Evolutionary conservation across 202 grass and related monocot genomes (phyloP).

Genomic region (Saccharum hybrid): DNA sequence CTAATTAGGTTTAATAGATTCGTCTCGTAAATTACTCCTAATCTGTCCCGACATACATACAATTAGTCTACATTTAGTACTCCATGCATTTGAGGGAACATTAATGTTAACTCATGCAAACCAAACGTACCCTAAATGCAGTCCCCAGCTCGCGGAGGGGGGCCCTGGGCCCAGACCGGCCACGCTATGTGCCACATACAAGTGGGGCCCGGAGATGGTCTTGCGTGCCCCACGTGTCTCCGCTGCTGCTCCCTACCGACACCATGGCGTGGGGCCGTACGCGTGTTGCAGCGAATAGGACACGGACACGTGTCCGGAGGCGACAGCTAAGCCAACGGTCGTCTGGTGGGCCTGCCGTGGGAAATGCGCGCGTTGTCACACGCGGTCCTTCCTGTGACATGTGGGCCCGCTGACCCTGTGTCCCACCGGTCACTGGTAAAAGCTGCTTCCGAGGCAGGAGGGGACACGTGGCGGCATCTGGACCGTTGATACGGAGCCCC

Average conservation of each 20-base stretch:
- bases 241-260: constrained; percentile 13
- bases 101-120: too few relatives aligned
- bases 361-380: neutral
- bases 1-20: too few relatives aligned
- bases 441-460: too few relatives aligned
- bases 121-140: neutral
- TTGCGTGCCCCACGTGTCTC: constrained; percentile 11
- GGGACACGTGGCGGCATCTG: neutral
- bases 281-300: neutral
- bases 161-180: too few relatives aligned
- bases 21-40: too few relatives aligned
- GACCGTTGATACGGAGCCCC: neutral
- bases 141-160: too few relatives aligned
- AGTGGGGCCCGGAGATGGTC: neutral
- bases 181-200: constrained; percentile 1
- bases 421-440: neutral
- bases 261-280: neutral
- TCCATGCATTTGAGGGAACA: too few relatives aligned
- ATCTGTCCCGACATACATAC: too few relatives aligned
- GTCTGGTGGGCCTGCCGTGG: constrained; percentile 3
- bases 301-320: accelerated
- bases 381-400: neutral
- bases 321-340: constrained; percentile 43
- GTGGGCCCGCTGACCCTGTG: accelerated
- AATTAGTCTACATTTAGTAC: too few relatives aligned